Evolutionary conservation across 139 green algal species (phyloP), one percentile per base, ranked within the genome.

Genomic region (Eudorina sp.): DNA sequence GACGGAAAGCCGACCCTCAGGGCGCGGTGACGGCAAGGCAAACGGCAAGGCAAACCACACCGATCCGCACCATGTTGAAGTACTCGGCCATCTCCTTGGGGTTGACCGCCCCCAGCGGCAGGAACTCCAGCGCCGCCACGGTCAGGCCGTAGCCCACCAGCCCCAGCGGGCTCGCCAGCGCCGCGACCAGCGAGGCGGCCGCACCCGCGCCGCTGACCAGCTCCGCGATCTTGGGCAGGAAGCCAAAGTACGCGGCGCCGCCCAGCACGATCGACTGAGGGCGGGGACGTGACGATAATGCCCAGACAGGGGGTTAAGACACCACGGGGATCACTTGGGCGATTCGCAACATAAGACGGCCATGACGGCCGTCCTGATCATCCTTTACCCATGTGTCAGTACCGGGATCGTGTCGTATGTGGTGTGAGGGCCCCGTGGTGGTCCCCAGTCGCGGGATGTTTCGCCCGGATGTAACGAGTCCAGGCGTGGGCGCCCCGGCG

Each of bases 11-110:
- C n/a, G n/a, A n/a, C n/a, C n/a, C n/a, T n/a, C n/a, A n/a, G n/a
- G n/a, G n/a, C n/a, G 51, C 51, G 51, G 13, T 60, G 51, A 64
- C 53, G 21, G 21, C 2, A 6, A 64, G 21, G 4, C 64, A 48
- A 46, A 40, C 64, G 2, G 29, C 5, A 2, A 14, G n/a, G n/a
- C 55, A 58, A 14, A 41, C 74, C 27, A 46, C 5, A 29, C 69
- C 69, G 40, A n/a, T 41, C n/a, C 91, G 5, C 78, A 94, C 91
- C 84, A 76, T 85, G 41, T 74, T 91, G 60, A 93, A 92, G 85
- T 94, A 94, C 82, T 93, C 92, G 2, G 89, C 84, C 41, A 93
- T 90, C 75, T 95, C 93, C 43, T 92, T 92, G 1, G 93, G 91
- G 45, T 93, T 94, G 36, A 95, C 60, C 4, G 89, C 87, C 0